These are phyloP conservation scores for Trematosphaeria pertusa DNA, from an alignment of 2,329 filamentous ascomycete species.

Conservation along the genomic window DNA sequence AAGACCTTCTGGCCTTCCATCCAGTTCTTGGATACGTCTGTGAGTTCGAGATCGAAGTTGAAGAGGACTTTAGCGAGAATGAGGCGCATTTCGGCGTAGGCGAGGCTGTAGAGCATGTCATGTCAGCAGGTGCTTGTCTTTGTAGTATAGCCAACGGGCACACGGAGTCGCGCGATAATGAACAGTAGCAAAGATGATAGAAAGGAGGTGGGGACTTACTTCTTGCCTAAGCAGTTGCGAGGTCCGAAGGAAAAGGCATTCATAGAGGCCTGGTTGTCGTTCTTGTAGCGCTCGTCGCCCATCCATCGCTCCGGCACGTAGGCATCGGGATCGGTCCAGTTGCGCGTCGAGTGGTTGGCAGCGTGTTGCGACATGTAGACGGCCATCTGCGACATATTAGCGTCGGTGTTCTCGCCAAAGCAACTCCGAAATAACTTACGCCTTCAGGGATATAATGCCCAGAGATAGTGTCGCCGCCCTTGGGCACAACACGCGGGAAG, in stretches of 20 bases:
- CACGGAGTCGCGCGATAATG: too few relatives aligned
- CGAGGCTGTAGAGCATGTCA: constrained; percentile 7
- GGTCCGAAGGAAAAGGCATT: constrained; percentile 39
- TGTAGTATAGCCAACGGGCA: too few relatives aligned
- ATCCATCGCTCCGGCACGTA: constrained; percentile 49
- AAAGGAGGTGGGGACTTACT: constrained; percentile 31
- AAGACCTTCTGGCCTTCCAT: constrained; percentile 16
- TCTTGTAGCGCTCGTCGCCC: constrained; percentile 35
- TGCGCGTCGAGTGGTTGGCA: constrained; percentile 35
- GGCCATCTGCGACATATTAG: constrained; percentile 14
- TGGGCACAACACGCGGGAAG: constrained; percentile 35
- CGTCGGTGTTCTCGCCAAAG: too few relatives aligned
- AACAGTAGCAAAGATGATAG: too few relatives aligned
- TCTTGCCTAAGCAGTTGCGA: constrained; percentile 39
- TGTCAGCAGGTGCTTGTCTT: too few relatives aligned
- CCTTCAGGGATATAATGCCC: constrained; percentile 37
- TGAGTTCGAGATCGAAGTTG: constrained; percentile 47
- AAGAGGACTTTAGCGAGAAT: constrained; percentile 49
- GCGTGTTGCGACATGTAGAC: constrained; percentile 42
- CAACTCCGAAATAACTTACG: constrained; percentile 11
- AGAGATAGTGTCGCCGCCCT: constrained; percentile 29
- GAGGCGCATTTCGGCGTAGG: constrained; percentile 24
- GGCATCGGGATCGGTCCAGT: constrained; percentile 33
- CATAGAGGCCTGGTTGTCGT: constrained; percentile 41
- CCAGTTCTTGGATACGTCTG: constrained; percentile 1